Evolutionary conservation across 148 eudicot species (phyloP).

Genomic region (Chenopodium formosanum): DNA sequence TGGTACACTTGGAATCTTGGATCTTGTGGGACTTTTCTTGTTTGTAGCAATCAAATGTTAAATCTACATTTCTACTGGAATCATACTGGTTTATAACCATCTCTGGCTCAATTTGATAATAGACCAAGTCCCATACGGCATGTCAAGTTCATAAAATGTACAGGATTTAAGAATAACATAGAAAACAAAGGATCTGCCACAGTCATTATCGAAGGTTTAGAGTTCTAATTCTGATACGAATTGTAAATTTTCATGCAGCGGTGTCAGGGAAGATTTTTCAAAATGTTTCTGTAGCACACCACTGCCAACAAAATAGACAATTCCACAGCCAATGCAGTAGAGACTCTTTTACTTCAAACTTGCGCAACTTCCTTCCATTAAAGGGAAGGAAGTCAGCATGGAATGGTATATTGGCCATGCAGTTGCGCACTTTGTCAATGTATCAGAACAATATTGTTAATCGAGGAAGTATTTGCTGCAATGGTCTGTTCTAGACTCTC

Average conservation of each 20-base stretch:
- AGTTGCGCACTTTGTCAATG: constrained; percentile 51
- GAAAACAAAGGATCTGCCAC: neutral
- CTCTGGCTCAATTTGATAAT: neutral
- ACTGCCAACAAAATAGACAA: constrained; percentile 72
- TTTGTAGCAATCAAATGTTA: neutral
- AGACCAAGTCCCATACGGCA: neutral
- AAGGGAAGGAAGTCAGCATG: constrained; percentile 73
- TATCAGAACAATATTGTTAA: constrained; percentile 46
- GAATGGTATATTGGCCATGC: constrained; percentile 66
- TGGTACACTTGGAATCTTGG: neutral
- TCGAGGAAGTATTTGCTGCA: constrained; percentile 71
- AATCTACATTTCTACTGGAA: neutral
- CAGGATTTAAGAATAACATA: neutral
- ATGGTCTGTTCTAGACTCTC: constrained; percentile 92
- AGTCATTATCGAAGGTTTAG: constrained; percentile 6
- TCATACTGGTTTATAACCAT: neutral
- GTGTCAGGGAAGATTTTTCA: constrained; percentile 81
- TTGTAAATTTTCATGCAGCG: constrained; percentile 78
- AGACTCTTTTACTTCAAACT: constrained; percentile 50
- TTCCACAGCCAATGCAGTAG: constrained; percentile 52
- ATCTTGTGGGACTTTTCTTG: neutral
- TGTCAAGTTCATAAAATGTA: neutral
- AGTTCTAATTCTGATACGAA: constrained; percentile 49
- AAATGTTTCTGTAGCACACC: constrained; percentile 66
- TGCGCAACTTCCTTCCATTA: constrained; percentile 61